phyloP scores from a whole-genome alignment of 805 yeast species.

The Komagataella kurtzmanii region DNA sequence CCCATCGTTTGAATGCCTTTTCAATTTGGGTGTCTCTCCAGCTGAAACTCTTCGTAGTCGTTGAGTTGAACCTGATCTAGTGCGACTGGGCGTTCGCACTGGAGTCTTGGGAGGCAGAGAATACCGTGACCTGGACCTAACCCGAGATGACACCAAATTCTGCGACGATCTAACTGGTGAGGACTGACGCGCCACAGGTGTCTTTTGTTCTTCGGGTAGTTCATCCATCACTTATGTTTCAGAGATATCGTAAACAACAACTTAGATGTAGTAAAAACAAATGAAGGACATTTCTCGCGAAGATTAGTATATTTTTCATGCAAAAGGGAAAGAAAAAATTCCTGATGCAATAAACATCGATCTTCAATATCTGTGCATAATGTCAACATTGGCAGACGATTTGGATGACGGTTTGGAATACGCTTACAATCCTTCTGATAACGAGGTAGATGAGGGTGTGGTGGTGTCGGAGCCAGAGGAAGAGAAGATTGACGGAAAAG shows the following conservation, averaged over 20 bases:
- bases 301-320: not conserved
- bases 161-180: not conserved
- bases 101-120: conserved; percentile 2
- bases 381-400: conserved; percentile 41
- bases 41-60: not conserved
- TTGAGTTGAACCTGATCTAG: conserved; percentile 7
- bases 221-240: not conserved
- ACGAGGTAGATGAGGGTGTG: conserved; percentile 23
- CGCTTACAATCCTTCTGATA: conserved; percentile 26
- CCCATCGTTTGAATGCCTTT: not conserved
- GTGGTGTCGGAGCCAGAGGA: conserved; percentile 18
- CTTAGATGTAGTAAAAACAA: not conserved
- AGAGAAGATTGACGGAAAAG: conserved; percentile 10
- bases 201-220: not conserved
- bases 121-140: not conserved
- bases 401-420: conserved; percentile 70
- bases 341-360: not conserved
- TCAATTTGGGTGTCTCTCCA: not conserved
- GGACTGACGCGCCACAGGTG: not conserved
- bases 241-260: not conserved
- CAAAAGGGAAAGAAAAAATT: not conserved
- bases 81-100: conserved; percentile 1
- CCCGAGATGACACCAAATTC: not conserved
- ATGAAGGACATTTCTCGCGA: not conserved
- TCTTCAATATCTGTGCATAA: not conserved